Evolutionary conservation across 495 filamentous ascomycete genomes (phyloP), one percentile per base, ranked within the genome.

Genomic region (Penicillium ucsense): DNA sequence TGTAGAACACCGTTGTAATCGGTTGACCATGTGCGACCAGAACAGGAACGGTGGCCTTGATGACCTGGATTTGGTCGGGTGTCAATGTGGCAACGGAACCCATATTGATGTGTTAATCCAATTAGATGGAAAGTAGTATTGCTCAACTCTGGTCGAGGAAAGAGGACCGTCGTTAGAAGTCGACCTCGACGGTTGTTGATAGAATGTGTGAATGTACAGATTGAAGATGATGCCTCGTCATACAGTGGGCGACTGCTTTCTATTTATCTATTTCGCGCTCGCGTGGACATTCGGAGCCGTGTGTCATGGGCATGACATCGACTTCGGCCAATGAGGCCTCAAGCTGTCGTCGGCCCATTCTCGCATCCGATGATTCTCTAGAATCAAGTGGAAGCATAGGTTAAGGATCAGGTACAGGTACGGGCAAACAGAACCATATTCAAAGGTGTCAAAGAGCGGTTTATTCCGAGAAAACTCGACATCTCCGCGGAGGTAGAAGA

Each of bases 1-100:
- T 61, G 64, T 89, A 89, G 70, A 89, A 87, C 45, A 73, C 55
- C 6, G 65, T 71, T 11, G 83, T 86, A 64, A 88, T 86, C 39
- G 73, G 69, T 12, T 62, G 62, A 61, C 85, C 85, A 61, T 88
- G 77, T 47, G 80, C 72, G 37, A 76, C 72, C 11, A 88, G 72
- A 8, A 87, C 61, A 5, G 68, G 68, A 41, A 71, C 65, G 5
- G 70, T 71, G 40, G 70, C 65, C 54, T 71, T 71, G 60, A 73
- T 70, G 38, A 70, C 49, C 3, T 56, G 43, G 35, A 67, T 46
- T 45, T 73, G 70, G 33, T 65, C 58, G 8, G 64, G 52, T 2
- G 62, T 52, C 31, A 62, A 47, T 35, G 31, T 39, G 3, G 38
- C 41, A 30, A 35, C 46, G 36, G 56, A 61, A 33, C 46, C 50